Evolutionary conservation across 139 green algal species (phyloP), one percentile per base, ranked within the genome.

Genomic region (Tetradesmus obliquus): DNA sequence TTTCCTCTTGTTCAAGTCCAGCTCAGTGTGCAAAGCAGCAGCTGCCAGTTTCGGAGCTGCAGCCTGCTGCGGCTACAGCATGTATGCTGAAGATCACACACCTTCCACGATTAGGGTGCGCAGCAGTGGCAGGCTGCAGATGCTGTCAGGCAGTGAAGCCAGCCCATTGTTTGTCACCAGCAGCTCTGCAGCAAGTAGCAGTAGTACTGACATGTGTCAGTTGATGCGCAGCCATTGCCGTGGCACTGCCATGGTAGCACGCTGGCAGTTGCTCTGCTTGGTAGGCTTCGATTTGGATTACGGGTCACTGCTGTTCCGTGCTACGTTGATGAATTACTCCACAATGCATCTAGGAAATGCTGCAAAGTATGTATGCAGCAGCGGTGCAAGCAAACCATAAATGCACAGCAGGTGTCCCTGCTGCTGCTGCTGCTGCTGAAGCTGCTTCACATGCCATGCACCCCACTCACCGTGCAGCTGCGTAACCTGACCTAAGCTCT

Each of bases 61-160:
- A 76, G 17, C 2, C 17, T 76, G 2, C 66, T 4, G 66, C 19
- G 66, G 66, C 66, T 76, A 0, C 66, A 4, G 66, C 66, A 76
- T 76, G 15, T 76, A 15, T 76, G 66, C 19, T 8, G 1, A 24
- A 20, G 45, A 8, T n/a, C n/a, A 3, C 54, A 51, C 5, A 87
- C 82, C 82, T 87, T 89, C 84, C 5, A 81, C 32, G 17, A 89
- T 89, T 3, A 89, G 60, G 5, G 84, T 89, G 19, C 84, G 71
- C 15, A 89, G 84, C 62, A 89, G 32, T 3, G 84, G 84, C 71
- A 89, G 69, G 32, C 8, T 45, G 62, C 84, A 51, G 12, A 89
- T 80, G 74, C 74, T 53, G 24, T 51, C n/a, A 53, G 74, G 74
- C 53, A 82, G 74, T 51, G 74, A 82, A 22, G 5, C 53, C 3